Conservation (phyloP, 345 rosid genomes). For the sweet orange (Citrus sinensis) region DVS_A1.0 CM039161.1:8736001-8736500, state of each 20-base stretch:
- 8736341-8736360: conserved; percentile 11
- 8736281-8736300: neutral
- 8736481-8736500: too few relatives aligned
- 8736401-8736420: conserved; percentile 6
- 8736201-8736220: neutral
- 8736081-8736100: neutral
- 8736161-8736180: conserved; percentile 10
- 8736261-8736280: conserved; percentile 10
- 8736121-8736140: neutral
- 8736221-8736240: neutral
- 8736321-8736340: conserved; percentile 20
- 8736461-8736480: conserved; percentile 33
- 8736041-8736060: neutral
- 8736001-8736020: conserved; percentile 34
- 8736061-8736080: conserved; percentile 19
- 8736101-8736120: conserved; percentile 15
- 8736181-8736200: neutral
- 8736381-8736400: neutral
- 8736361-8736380: conserved; percentile 10
- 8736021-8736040: neutral
- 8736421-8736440: conserved; percentile 27
- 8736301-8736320: conserved; percentile 26
- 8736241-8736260: conserved; percentile 18
- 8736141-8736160: neutral
- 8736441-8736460: conserved; percentile 12